phyloP scores from a whole-genome alignment of 805 yeast genomes.

The Priceomyces castillae region DNA sequence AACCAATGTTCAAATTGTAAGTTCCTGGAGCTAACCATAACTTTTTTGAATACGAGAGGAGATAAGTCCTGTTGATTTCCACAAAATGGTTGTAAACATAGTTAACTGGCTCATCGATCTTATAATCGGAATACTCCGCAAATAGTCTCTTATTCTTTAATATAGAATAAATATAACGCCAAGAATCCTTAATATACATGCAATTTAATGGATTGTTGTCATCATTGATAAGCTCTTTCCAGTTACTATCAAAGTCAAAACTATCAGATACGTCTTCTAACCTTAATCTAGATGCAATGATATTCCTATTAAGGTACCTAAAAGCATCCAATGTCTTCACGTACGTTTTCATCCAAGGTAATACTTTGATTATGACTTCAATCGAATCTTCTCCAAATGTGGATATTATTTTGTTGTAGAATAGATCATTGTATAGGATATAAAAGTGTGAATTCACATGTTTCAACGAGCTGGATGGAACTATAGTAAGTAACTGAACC shows the following conservation, averaged over 20 bases:
- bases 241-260: slow-evolving; percentile 7
- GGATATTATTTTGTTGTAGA: slow-evolving; percentile 35
- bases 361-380: slow-evolving; percentile 28
- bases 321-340: slow-evolving; percentile 39
- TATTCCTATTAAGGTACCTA: slow-evolving; percentile 23
- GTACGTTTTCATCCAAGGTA: slow-evolving; percentile 38
- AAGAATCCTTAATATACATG: slow-evolving; percentile 47
- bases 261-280: slow-evolving; percentile 25
- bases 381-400: slow-evolving; percentile 39
- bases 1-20: slow-evolving; percentile 51
- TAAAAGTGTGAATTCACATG: slow-evolving; percentile 43
- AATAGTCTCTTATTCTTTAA: slow-evolving; percentile 51
- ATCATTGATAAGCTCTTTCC: slow-evolving; percentile 2
- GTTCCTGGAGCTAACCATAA: slow-evolving; percentile 48
- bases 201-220: slow-evolving; percentile 21
- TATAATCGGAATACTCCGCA: slow-evolving; percentile 44
- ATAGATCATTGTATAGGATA: slow-evolving; percentile 48
- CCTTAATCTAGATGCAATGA: slow-evolving; percentile 25
- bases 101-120: slow-evolving; percentile 48
- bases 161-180: slow-evolving; percentile 52
- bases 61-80: slow-evolving; percentile 49
- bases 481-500: slow-evolving; percentile 28
- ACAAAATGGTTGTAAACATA: slow-evolving; percentile 44
- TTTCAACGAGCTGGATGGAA: slow-evolving; percentile 34
- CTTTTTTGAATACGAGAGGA: slow-evolving; percentile 44